phyloP scores from a whole-genome alignment of 306 rosid species.

The Dryas octopetala region DNA sequence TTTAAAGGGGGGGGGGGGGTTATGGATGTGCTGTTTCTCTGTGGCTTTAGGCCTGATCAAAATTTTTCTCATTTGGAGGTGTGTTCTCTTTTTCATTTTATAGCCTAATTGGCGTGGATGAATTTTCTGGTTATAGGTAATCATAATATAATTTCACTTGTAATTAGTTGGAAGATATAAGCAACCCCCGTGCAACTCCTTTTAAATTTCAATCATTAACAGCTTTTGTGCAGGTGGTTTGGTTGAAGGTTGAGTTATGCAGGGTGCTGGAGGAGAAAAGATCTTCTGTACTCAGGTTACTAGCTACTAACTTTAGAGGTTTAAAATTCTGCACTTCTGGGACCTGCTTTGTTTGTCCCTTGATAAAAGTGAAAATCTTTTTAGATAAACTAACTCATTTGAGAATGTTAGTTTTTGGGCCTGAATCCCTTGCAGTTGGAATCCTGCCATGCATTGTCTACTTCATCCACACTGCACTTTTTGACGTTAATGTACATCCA shows the following conservation, averaged over 20 bases:
- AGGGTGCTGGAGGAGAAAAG: conserved; percentile 93
- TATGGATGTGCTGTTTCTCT: not conserved
- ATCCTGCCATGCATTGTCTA: conserved; percentile 5
- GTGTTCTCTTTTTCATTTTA: not conserved
- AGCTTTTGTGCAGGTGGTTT: conserved; percentile 75
- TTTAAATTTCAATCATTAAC: conserved; percentile 41
- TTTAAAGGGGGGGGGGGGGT: too few relatives aligned
- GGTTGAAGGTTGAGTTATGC: conserved; percentile 92
- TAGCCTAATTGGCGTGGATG: not conserved
- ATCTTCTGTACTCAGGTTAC: conserved; percentile 79
- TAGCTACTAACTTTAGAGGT: conserved; percentile 8
- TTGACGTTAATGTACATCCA: conserved; percentile 14
- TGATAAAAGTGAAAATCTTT: not conserved
- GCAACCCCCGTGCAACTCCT: conserved; percentile 22
- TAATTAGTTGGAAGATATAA: conserved; percentile 21
- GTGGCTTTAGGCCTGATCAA: too few relatives aligned
- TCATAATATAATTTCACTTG: conserved; percentile 17
- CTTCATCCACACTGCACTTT: conserved; percentile 19
- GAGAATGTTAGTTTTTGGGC: not conserved
- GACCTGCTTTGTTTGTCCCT: not conserved
- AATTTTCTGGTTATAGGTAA: not conserved
- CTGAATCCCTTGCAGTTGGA: not conserved
- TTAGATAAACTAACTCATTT: not conserved
- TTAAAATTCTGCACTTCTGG: conserved; percentile 18
- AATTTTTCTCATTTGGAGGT: not conserved